Conservation (phyloP, 495 filamentous ascomycete species). For the Echria macrotheca region DNA sequence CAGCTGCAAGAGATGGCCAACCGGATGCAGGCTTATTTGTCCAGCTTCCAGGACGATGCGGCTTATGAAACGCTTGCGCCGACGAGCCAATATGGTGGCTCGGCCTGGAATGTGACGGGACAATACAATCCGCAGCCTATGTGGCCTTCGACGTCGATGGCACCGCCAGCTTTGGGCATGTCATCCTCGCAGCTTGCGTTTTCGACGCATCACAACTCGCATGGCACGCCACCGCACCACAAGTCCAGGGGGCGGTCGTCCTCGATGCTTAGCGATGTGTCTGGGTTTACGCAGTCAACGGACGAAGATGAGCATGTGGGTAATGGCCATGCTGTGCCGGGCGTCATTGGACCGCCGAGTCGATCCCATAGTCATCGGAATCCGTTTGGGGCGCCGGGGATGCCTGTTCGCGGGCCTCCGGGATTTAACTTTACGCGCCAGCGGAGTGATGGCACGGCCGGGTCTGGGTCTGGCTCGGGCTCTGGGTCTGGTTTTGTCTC, state of each 20-base stretch:
- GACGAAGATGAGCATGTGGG: constrained; percentile 29
- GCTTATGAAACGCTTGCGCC: constrained; percentile 18
- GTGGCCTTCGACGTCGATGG: constrained; percentile 26
- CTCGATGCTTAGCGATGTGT: constrained; percentile 63
- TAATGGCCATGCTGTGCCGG: background rate
- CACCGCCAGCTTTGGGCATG: no score
- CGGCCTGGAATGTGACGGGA: constrained; percentile 18
- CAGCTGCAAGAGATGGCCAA: constrained; percentile 35
- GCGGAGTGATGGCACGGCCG: constrained; percentile 15
- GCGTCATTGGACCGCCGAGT: constrained; percentile 5
- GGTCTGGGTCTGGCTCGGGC: constrained; percentile 21
- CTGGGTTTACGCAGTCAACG: constrained; percentile 59
- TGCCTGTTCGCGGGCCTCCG: constrained; percentile 23
- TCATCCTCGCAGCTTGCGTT: constrained; percentile 13
- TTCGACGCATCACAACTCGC: constrained; percentile 20
- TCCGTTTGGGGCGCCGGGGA: constrained; percentile 8
- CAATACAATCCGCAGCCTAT: constrained; percentile 16
- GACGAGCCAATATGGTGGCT: constrained; percentile 18
- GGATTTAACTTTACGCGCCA: constrained; percentile 24
- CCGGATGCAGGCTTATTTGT: constrained; percentile 35
- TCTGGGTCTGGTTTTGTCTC: constrained; percentile 25
- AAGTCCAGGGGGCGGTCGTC: constrained; percentile 54
- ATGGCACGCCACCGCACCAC: constrained; percentile 17
- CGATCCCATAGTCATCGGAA: constrained; percentile 3
- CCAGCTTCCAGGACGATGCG: constrained; percentile 32